Evolutionary conservation across 805 yeast species (phyloP).

Genomic region (Lachancea dasiensis): DNA sequence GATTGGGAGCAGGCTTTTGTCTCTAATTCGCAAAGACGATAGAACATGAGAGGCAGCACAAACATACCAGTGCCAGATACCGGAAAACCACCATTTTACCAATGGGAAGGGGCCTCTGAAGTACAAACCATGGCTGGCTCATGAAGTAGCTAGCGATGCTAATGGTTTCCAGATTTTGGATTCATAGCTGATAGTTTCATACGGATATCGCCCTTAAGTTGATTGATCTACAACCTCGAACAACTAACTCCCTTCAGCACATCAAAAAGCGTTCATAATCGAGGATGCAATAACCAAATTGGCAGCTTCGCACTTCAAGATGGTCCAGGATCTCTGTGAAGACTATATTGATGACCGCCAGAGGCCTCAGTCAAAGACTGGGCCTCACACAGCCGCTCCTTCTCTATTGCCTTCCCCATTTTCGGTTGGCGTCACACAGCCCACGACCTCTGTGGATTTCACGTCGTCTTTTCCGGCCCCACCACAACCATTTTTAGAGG

Average conservation of each 20-base stretch:
- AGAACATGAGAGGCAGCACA: constrained; percentile 35
- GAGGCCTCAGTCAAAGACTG: not conserved
- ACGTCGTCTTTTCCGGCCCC: constrained; percentile 5
- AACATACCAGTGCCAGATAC: constrained; percentile 43
- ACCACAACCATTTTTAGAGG: constrained; percentile 6
- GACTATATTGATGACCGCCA: constrained; percentile 5
- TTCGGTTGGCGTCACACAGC: constrained; percentile 4
- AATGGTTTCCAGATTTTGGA: no score
- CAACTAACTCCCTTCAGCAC: no score
- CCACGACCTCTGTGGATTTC: constrained; percentile 7
- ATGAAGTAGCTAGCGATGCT: no score
- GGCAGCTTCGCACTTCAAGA: no score
- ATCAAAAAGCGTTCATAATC: not conserved
- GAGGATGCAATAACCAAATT: no score
- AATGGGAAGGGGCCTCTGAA: no score
- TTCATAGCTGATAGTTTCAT: no score
- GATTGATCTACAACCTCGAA: no score
- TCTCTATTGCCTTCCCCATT: constrained; percentile 1
- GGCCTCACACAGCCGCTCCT: not conserved
- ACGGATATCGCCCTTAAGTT: no score
- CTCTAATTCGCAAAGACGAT: constrained; percentile 39
- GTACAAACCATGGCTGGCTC: no score
- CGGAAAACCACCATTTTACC: no score
- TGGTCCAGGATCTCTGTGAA: constrained; percentile 2
- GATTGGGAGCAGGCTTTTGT: constrained; percentile 25